Evolutionary conservation across 768 basidiomycete genomes (phyloP).

Genomic region (Suillus ampliporus): DNA sequence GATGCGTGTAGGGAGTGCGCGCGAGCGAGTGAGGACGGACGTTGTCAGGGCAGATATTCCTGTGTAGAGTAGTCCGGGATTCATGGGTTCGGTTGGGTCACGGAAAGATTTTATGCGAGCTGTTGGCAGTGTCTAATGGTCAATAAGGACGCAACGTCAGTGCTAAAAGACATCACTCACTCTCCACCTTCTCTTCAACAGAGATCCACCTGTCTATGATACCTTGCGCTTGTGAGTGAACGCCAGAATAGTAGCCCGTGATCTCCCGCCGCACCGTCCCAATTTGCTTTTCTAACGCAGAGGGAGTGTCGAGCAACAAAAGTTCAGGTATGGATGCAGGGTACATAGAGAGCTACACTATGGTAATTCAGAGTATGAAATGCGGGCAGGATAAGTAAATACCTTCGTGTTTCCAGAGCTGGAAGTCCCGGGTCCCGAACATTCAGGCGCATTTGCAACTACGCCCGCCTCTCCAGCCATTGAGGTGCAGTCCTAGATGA

Average conservation of each 20-base stretch:
- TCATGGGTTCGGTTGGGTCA: conserved; percentile 80
- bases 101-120: conserved; percentile 85
- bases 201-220: conserved; percentile 84
- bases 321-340: conserved; percentile 63
- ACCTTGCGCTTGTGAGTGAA: conserved; percentile 70
- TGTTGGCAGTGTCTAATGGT: conserved; percentile 32
- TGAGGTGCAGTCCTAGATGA: neutral
- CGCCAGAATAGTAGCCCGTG: conserved; percentile 58
- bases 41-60: conserved; percentile 88
- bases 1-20: conserved; percentile 69
- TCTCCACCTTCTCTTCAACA: conserved; percentile 83
- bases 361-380: neutral
- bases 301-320: conserved; percentile 74
- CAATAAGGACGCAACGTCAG: neutral
- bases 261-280: conserved; percentile 67
- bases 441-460: conserved; percentile 1
- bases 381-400: neutral
- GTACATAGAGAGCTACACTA: conserved; percentile 82
- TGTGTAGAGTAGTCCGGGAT: conserved; percentile 89
- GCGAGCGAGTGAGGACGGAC: conserved; percentile 84
- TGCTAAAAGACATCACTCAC: conserved; percentile 53
- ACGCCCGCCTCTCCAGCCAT: neutral
- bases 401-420: conserved; percentile 7
- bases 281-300: conserved; percentile 80
- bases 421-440: neutral